phyloP scores from a whole-genome alignment of 2,329 filamentous ascomycete species.

The Gremmenia infestans region DNA sequence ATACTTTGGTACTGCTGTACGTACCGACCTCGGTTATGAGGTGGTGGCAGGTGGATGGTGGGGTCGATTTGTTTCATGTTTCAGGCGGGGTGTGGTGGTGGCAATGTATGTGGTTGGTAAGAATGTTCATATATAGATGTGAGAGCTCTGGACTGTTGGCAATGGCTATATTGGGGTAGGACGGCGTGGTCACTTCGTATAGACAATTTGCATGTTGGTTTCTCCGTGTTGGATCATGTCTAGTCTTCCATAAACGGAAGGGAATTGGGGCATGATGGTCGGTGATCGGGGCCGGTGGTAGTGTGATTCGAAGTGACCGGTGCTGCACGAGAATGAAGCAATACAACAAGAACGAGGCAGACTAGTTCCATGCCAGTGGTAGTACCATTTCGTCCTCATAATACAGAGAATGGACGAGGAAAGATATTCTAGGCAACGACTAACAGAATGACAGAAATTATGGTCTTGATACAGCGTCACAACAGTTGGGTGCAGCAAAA shows the following conservation, averaged over 20 bases:
- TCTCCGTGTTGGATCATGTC: background rate
- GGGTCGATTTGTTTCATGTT: slow-evolving; percentile 4
- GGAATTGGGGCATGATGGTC: too few species aligned
- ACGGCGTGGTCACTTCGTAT: background rate
- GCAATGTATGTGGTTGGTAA: background rate
- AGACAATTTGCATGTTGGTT: too few species aligned
- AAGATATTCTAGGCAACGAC: background rate
- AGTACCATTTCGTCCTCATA: background rate
- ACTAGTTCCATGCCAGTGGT: background rate
- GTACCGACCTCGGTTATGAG: background rate
- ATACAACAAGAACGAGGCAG: background rate
- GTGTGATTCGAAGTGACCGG: background rate
- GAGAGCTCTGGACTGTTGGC: background rate
- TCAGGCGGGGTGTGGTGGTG: background rate
- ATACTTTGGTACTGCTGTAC: background rate
- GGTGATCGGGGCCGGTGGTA: background rate
- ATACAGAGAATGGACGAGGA: background rate
- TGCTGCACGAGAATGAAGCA: background rate
- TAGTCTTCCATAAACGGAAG: background rate
- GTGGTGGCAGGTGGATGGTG: background rate
- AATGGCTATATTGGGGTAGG: background rate
- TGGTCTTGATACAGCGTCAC: background rate
- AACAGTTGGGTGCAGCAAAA: background rate
- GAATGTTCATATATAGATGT: background rate
- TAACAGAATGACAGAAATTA: background rate